Base-by-base conservation (phyloP, 2,329 filamentous ascomycete species). In the Apiospora arundinis region DNA sequence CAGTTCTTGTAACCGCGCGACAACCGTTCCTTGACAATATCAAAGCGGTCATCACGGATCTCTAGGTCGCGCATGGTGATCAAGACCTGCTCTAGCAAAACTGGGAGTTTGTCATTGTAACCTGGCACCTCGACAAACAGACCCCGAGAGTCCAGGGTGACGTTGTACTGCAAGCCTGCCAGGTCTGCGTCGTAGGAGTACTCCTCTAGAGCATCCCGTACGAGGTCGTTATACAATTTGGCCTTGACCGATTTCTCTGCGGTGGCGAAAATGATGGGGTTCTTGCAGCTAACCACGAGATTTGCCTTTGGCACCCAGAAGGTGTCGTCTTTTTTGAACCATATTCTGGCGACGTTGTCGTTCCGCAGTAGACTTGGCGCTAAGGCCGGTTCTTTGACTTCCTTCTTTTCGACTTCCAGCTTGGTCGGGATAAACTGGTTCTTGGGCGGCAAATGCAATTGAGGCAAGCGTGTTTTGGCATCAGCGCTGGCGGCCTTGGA, bases 251-350 rank as follows among this genome's bases (percentile, higher is more conserved):
- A 87, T 73, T 93, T 95, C 71, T 92, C 91, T 1, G 95, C 93
- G 5, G 93, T 95, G 1, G 93, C 89, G 79, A 91, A 91, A n/a
- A 93, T 91, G 65, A 97, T 83, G 0, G 95, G 93, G 72, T 92
- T 97, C 76, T 92, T 90, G 75, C 97, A 87, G 75, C 92, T 94
- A 74, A 97, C 90, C 74, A 95, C 89, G 23, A 98, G 85, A 72
- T 95, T 96, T 4, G 94, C 96, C 81, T 97, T 97, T 11, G 96
- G 96, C 12, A 98, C 96, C 95, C 95, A 98, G 82, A 98, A 99
- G 0, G 92, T 95, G 77, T 99, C 96, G 77, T 99, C 96, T 83
- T 98, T 98, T 86, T 99, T 99, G 86, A 92, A 98, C 96, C 96
- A 99, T 2, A 94, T 92, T 42, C 95, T 91, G 0, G 93, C 91